Evolutionary conservation across 495 filamentous ascomycete genomes (phyloP), one percentile per base, ranked within the genome.

Genomic region (Penicillium malachiteum): DNA sequence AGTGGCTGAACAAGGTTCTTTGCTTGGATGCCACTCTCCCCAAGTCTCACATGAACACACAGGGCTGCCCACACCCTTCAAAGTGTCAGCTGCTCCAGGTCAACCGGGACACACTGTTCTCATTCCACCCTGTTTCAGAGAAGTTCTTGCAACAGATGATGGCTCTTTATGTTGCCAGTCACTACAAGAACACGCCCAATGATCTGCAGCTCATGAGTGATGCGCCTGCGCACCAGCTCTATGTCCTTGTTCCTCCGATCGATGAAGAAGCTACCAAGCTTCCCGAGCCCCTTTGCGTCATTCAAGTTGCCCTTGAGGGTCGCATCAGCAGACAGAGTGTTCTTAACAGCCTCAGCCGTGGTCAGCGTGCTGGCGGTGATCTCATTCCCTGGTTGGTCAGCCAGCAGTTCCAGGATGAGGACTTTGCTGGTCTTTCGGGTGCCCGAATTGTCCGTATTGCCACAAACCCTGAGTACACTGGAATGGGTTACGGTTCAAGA

Each of bases 61-160:
- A 86, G 63, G 91, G 92, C 34, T 94, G 87, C 59, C 94, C 95
- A 0, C 90, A 96, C 73, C 93, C 92, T 1, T 89, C 85, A 2
- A 80, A 91, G 68, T 97, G 93, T 66, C 85, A 97, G 70, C 80
- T 99, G 21, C 81, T 97, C 45, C 86, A 90, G 54, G 91, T 99
- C 63, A 97, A 97, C 72, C 87, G 95, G 16, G 95, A 99, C 71
- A 97, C 93, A 10, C 82, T 99, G 7, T 99, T 97, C 76, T 96
- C 92, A 7, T 97, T 96, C 76, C 93, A 99, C 60, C 91, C 92
- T 10, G 91, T 97, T 8, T 96, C 93, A 7, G 95, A 99, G 64
- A 94, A 91, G 68, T 98, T 99, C 73, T 78, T 99, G 44, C 95
- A 97, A 66, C 90, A 96, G 57, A 96, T 97, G 91, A 92, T 99